Conservation (phyloP, 2,329 filamentous ascomycete species). For the Zasmidium cellare region DNA sequence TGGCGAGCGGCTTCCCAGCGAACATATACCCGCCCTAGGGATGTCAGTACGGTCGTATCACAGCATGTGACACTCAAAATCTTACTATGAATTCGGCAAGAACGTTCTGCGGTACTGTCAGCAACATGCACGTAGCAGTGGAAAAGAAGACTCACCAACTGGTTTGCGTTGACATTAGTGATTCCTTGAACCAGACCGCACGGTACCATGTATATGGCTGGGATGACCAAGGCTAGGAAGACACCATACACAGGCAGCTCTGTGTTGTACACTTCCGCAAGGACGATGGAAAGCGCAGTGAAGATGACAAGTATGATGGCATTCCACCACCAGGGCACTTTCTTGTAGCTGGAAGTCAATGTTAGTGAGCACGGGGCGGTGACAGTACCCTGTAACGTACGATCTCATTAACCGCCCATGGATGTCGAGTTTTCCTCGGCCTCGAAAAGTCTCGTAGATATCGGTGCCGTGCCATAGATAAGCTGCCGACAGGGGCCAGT, state of each 20-base stretch:
- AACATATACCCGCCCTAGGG: conserved; percentile 49
- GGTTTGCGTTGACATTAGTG: conserved; percentile 50
- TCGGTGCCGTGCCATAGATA: conserved; percentile 39
- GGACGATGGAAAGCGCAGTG: conserved; percentile 28
- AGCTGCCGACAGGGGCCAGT: conserved; percentile 6
- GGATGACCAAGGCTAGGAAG: conserved; percentile 74
- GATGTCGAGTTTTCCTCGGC: conserved; percentile 28
- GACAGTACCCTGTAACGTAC: conserved; percentile 47
- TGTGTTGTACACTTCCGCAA: conserved; percentile 29
- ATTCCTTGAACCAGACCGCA: conserved; percentile 93
- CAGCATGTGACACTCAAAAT: no score
- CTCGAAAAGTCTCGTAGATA: conserved; percentile 31
- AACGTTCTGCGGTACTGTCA: conserved; percentile 25
- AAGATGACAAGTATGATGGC: conserved; percentile 25
- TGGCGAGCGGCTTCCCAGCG: conserved; percentile 39
- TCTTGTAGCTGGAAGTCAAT: conserved; percentile 45
- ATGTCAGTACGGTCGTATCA: no score
- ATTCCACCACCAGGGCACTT: conserved; percentile 74
- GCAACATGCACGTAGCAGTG: not conserved
- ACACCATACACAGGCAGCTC: conserved; percentile 76
- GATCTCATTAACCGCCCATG: conserved; percentile 81
- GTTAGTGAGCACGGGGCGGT: not conserved
- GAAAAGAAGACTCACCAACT: conserved; percentile 25
- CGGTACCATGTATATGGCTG: conserved; percentile 80
- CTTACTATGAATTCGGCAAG: conserved; percentile 47